Evolutionary conservation across 495 filamentous ascomycete genomes (phyloP), one percentile per base, ranked within the genome.

Genomic region (Annulohypoxylon moriforme): DNA sequence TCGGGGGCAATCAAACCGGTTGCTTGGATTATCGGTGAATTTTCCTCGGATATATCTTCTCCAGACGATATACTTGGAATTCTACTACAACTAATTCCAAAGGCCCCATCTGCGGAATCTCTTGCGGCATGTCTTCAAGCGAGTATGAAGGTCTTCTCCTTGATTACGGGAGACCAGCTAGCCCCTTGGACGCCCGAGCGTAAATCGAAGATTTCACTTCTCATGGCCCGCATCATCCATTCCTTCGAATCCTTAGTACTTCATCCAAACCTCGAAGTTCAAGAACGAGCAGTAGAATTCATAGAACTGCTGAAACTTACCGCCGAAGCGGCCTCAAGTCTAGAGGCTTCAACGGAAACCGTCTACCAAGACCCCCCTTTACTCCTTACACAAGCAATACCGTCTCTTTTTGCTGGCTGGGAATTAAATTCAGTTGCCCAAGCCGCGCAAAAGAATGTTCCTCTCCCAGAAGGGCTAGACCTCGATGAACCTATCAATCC

Each of bases 221-320:
- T 96, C 1, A 87, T 96, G 78, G 89, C 90, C 22, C 87, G 93
- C 25, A 86, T 97, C n/a, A 84, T 96, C 22, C 85, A 93, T 69
- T 91, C 94, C 47, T 82, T 97, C 2, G 94, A 97, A 57, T 85
- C 88, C 0, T 80, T 98, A 25, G 85, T 89, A 0, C 85, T 88
- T 4, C 94, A 97, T 76, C 93, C 96, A 0, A 91, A 89, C 71
- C 83, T 99, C 9, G 96, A 98, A 74, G 93, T 98, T n/a, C 96
- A 99, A 78, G 96, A 98, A 79, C 88, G 96, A 53, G 90, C 94
- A 7, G 94, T 97, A 14, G 95, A 97, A 74, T 96, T 95, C 72
- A 85, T 92, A 1, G 96, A 99, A 73, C 85, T 98, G 4, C 87
- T 98, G 71, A 92, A 93, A 47, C 83, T 99, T 44, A 91, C 91